Conservation (phyloP, 306 rosid genomes). For the Cucurbita argyrosperma region DNA sequence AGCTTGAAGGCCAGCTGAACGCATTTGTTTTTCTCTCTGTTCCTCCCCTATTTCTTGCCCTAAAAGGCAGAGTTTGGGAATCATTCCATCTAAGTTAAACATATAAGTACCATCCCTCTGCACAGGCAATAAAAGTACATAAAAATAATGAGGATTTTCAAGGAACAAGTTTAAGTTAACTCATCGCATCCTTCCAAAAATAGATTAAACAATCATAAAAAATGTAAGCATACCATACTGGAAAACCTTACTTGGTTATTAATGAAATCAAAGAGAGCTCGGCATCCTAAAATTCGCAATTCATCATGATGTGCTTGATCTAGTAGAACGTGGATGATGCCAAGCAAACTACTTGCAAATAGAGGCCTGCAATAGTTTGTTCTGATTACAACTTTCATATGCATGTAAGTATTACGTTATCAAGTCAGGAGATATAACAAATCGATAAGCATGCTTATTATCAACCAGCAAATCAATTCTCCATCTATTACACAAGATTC, state of each 20-base stretch:
- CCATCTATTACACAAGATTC: background rate
- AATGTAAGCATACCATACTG: background rate
- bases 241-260: conserved; percentile 61
- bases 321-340: conserved; percentile 66
- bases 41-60: conserved; percentile 74
- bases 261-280: conserved; percentile 66
- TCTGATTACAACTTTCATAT: background rate
- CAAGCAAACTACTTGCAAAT: conserved; percentile 74
- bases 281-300: conserved; percentile 77
- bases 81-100: conserved; percentile 65
- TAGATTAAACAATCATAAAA: background rate
- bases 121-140: conserved; percentile 11
- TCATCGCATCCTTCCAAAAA: background rate
- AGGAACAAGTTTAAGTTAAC: background rate
- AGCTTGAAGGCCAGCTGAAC: conserved; percentile 61
- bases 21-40: conserved; percentile 31
- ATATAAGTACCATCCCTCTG: conserved; percentile 67
- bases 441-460: background rate
- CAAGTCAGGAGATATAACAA: background rate
- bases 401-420: background rate
- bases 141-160: background rate
- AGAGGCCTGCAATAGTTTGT: conserved; percentile 40
- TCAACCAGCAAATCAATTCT: background rate
- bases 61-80: conserved; percentile 72
- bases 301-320: conserved; percentile 82